Percentiles rank a stretch among this genome's conserved stretches.
phyloP scores from a whole-genome alignment of 2,329 filamentous ascomycete species.

The Colletotrichum lupini region DNA sequence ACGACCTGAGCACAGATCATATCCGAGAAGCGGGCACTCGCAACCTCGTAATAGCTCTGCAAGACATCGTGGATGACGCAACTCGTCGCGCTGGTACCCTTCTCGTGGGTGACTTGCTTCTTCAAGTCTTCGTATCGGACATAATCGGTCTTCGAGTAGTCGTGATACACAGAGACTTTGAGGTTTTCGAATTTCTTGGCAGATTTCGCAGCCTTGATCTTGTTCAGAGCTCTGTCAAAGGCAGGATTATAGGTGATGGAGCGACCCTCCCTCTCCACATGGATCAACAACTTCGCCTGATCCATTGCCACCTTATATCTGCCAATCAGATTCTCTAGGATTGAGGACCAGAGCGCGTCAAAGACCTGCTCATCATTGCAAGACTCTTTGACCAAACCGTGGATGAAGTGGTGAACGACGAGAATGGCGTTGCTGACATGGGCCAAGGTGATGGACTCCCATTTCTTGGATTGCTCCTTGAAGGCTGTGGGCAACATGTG shows the following conservation, averaged over 20 bases:
- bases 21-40: slow-evolving; percentile 71
- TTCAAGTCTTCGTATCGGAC: not conserved
- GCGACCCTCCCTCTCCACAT: slow-evolving; percentile 58
- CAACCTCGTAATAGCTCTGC: slow-evolving; percentile 70
- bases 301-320: slow-evolving; percentile 60
- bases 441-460: slow-evolving; percentile 57
- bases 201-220: not conserved
- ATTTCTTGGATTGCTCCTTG: slow-evolving; percentile 64
- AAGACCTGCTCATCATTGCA: slow-evolving; percentile 57
- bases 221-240: slow-evolving; percentile 55
- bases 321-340: slow-evolving; percentile 56
- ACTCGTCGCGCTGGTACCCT: slow-evolving; percentile 42
- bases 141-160: not conserved
- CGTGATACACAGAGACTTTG: not conserved
- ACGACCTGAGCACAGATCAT: slow-evolving; percentile 68
- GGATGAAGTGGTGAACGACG: slow-evolving; percentile 64
- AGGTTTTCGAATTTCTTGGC: not conserved
- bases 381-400: slow-evolving; percentile 50
- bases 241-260: slow-evolving; percentile 63
- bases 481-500: slow-evolving; percentile 58
- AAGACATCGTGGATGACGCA: slow-evolving; percentile 71
- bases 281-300: slow-evolving; percentile 62
- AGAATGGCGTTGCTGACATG: slow-evolving; percentile 64
- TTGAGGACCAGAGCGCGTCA: slow-evolving; percentile 49
- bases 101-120: not conserved